Evolutionary conservation across 2,329 filamentous ascomycete species (phyloP).

Genomic region (Fusarium luffae): DNA sequence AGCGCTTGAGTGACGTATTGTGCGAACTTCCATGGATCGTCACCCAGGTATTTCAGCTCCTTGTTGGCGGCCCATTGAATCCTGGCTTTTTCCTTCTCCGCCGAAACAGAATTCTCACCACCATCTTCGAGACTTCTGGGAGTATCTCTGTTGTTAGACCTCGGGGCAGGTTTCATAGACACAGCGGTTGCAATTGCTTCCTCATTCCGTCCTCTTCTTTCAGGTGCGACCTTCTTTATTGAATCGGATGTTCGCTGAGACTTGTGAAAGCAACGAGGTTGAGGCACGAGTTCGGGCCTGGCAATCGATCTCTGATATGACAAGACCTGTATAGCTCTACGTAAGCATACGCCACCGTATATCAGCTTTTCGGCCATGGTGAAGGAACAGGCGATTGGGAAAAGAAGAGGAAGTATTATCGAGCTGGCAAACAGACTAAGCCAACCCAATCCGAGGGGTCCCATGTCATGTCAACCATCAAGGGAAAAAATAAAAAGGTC

Average conservation of each 20-base stretch:
- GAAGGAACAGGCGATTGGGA: background rate
- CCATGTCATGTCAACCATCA: background rate
- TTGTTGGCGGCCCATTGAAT: constrained; percentile 57
- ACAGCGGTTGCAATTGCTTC: constrained; percentile 11
- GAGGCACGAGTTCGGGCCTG: constrained; percentile 14
- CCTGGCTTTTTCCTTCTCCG: constrained; percentile 42
- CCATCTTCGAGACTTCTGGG: constrained; percentile 37
- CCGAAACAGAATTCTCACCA: constrained; percentile 22
- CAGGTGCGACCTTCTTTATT: background rate
- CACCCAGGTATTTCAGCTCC: constrained; percentile 71
- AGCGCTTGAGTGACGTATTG: constrained; percentile 73
- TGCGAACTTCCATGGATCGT: constrained; percentile 76
- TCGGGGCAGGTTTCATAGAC: background rate
- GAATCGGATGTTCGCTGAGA: constrained; percentile 29
- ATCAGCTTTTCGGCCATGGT: constrained; percentile 47
- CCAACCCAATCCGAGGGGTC: background rate
- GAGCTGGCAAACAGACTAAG: background rate
- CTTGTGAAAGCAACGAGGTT: constrained; percentile 18
- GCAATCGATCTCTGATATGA: constrained; percentile 16
- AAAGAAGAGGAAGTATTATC: background rate
- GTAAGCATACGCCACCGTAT: constrained; percentile 44
- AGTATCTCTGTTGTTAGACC: constrained; percentile 32
- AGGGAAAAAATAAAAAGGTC: constrained; percentile 2
- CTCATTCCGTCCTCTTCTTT: background rate
- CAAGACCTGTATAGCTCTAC: constrained; percentile 39